These are phyloP conservation scores for Candida sithepensis DNA, from an alignment of 805 yeast genomes.

Conservation along the genomic window DNA sequence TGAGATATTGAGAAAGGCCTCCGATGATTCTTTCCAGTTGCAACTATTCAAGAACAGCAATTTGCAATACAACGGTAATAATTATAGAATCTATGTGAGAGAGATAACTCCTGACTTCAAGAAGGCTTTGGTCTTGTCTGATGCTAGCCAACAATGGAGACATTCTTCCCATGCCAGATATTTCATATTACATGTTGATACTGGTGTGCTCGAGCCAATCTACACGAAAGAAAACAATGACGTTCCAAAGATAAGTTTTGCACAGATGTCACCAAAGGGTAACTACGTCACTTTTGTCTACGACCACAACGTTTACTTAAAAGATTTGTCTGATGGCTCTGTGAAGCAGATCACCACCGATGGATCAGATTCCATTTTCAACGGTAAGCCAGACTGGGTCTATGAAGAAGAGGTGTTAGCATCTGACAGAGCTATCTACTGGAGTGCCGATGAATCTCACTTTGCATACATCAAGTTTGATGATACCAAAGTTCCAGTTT, in stretches of 20 bases:
- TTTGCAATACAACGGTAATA: slow-evolving; percentile 40
- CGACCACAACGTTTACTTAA: slow-evolving; percentile 51
- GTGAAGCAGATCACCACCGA: slow-evolving; percentile 41
- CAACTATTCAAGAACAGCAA: slow-evolving; percentile 29
- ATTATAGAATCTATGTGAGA: slow-evolving; percentile 37
- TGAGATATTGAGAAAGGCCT: slow-evolving; percentile 20
- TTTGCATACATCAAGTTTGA: slow-evolving; percentile 54
- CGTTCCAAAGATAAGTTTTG: slow-evolving; percentile 43
- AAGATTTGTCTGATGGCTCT: slow-evolving; percentile 30
- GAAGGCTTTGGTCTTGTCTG: slow-evolving; percentile 54
- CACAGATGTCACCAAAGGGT: slow-evolving; percentile 61
- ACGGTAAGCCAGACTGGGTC: slow-evolving; percentile 81
- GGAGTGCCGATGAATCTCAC: slow-evolving; percentile 62
- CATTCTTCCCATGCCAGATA: slow-evolving; percentile 62
- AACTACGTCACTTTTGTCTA: slow-evolving; percentile 52
- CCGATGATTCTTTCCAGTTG: slow-evolving; percentile 28
- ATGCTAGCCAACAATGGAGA: slow-evolving; percentile 53
- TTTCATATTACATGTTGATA: slow-evolving; percentile 55
- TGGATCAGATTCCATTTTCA: slow-evolving; percentile 49
- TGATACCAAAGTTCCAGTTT: slow-evolving; percentile 55
- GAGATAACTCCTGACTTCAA: slow-evolving; percentile 43
- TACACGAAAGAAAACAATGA: slow-evolving; percentile 19
- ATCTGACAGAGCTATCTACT: slow-evolving; percentile 61
- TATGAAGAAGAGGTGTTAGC: slow-evolving; percentile 77
- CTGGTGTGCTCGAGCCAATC: slow-evolving; percentile 24